Percentiles rank a stretch among this genome's conserved stretches.
These are phyloP conservation scores for Bauhinia variegata DNA, from an alignment of 306 rosid species.

Conservation along the genomic window DNA sequence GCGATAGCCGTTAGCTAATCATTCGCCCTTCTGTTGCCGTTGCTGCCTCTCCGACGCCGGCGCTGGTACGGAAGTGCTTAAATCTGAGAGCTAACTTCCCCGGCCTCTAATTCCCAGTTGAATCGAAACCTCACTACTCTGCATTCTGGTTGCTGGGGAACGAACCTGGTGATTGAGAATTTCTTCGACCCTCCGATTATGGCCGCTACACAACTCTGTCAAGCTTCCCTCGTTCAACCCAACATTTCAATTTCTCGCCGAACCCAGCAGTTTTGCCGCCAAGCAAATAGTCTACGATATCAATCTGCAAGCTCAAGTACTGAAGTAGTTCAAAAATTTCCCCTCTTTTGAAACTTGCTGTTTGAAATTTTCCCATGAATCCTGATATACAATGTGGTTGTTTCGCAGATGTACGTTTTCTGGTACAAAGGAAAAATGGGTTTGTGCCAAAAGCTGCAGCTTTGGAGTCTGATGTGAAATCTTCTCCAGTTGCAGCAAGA, in stretches of 20 bases:
- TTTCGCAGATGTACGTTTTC: slow-evolving; percentile 33
- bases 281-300: not conserved
- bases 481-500: slow-evolving; percentile 25
- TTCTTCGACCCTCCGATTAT: slow-evolving; percentile 4
- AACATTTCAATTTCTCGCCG: slow-evolving; percentile 21
- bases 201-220: slow-evolving; percentile 40
- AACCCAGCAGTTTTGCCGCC: slow-evolving; percentile 31
- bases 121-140: no score
- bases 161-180: no score
- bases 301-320: not conserved
- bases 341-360: not conserved
- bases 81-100: no score
- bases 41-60: no score
- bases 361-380: not conserved
- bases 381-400: slow-evolving; percentile 8
- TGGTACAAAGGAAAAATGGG: slow-evolving; percentile 47
- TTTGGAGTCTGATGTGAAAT: slow-evolving; percentile 27
- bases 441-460: slow-evolving; percentile 45
- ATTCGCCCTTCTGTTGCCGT: no score
- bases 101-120: no score
- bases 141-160: no score
- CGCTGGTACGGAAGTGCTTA: no score
- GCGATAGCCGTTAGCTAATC: no score
- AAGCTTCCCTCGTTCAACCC: slow-evolving; percentile 23
- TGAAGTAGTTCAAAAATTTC: not conserved